Base-by-base conservation (phyloP, 257 asterid species). In the Nemophila menziesii region DNA sequence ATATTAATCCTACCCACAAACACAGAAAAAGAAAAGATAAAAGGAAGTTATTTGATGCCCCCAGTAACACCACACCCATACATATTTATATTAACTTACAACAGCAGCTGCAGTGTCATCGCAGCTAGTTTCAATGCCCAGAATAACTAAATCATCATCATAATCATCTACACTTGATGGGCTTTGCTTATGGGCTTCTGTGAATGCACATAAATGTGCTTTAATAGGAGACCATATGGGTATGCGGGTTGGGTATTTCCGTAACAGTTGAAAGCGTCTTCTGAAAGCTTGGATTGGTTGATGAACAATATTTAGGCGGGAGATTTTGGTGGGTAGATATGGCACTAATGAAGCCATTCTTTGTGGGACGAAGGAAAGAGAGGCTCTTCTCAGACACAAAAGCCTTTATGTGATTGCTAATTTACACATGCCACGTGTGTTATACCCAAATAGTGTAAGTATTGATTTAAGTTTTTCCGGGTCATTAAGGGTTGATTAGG, bases 31-130 rank as follows among this genome's bases (percentile, higher is more conserved):
- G 14, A 8, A 15, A 36, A 8, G 4, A 19, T 16, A 13, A 19
- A 9, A 42, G 11, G 11, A n/a, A 24, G 34, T 11, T 48, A 39
- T 19, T 29, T 24, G 33, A 9, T 24, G 9, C 33, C 33, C 23
- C 16, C 17, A 11, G 3, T 24, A 48, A 47, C 36, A 39, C 2
- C 11, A 8, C 43, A 42, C 13, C 43, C 13, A 5, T 18, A 21
- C 14, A 22, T 49, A 44, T 29, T 27, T 12, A 8, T 18, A 49
- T 24, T 26, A 24, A 63, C 93, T 68, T 70, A 89, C 98, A 48
- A 89, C 77, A 16, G 96, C 96, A 34, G 96, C 98, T 9, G 96
- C 98, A 14, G 98, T 89, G 60, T 89, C 94, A 56, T 89, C 98
- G 7, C 95, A 89, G 60, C 98, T 84, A 33, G 98, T 89, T 60